Percentiles rank a stretch among this genome's conserved stretches.
Conservation (phyloP, 345 rosid species). For the Eucalyptus paniculata region DNA sequence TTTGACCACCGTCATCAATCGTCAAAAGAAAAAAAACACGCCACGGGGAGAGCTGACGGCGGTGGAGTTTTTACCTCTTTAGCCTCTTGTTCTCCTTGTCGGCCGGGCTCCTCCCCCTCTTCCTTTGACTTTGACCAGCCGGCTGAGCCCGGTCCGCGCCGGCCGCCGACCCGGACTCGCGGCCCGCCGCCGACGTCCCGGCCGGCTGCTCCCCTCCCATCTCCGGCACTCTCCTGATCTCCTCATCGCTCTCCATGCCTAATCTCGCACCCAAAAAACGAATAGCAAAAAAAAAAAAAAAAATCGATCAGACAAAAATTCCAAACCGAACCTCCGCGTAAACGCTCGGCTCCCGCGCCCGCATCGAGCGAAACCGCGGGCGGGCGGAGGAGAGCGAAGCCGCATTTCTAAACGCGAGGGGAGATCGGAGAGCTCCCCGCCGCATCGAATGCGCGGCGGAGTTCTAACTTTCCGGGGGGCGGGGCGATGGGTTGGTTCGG, state of each 20-base stretch:
- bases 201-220: conserved; percentile 54
- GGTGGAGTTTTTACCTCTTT: conserved; percentile 35
- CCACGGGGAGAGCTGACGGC: background rate
- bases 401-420: background rate
- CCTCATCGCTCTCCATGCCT: conserved; percentile 98
- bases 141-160: conserved; percentile 35
- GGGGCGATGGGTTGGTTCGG: background rate
- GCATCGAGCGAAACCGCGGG: background rate
- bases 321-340: background rate
- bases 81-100: conserved; percentile 90
- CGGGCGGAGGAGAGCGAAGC: background rate
- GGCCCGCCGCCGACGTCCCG: conserved; percentile 31
- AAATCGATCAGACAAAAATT: background rate
- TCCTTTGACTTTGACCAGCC: conserved; percentile 50
- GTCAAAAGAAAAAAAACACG: too few species aligned
- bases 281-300: background rate
- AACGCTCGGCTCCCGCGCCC: background rate
- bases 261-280: background rate
- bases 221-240: conserved; percentile 92
- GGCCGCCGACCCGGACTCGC: conserved; percentile 22
- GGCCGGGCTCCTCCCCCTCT: conserved; percentile 79
- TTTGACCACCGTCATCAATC: too few species aligned
- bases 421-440: background rate
- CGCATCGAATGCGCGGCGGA: background rate
- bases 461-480: too few species aligned